phyloP scores from a whole-genome alignment of 148 eudicot genomes.

The Chenopodium berlandieri region DNA sequence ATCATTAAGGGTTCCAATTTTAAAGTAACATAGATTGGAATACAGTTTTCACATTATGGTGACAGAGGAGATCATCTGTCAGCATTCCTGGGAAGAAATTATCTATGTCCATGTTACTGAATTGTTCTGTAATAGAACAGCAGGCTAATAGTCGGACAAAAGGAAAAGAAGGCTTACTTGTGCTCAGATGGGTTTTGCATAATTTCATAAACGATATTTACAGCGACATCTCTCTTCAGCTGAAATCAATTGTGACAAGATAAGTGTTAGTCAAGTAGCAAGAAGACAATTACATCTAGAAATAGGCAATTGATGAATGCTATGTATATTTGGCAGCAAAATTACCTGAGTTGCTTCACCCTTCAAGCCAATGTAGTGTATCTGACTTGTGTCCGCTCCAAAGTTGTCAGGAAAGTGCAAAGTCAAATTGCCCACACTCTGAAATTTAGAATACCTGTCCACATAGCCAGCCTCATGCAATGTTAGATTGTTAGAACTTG shows the following conservation, averaged over 20 bases:
- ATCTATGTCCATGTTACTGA: background rate
- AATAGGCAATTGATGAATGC: background rate
- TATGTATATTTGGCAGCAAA: background rate
- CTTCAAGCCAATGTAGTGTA: slow-evolving; percentile 92
- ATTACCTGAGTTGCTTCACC: slow-evolving; percentile 98
- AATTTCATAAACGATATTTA: slow-evolving; percentile 85
- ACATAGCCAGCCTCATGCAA: slow-evolving; percentile 8
- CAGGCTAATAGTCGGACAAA: background rate
- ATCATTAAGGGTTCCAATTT: background rate
- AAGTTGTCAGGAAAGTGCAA: slow-evolving; percentile 91
- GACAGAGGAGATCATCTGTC: background rate
- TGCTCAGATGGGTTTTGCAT: slow-evolving; percentile 99
- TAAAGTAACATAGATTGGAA: background rate
- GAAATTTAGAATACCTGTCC: slow-evolving; percentile 86
- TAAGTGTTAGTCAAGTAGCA: slow-evolving; percentile 3
- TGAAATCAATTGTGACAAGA: slow-evolving; percentile 34
- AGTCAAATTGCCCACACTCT: slow-evolving; percentile 88
- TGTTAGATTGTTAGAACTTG: slow-evolving; percentile 1
- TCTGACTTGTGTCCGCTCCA: slow-evolving; percentile 87
- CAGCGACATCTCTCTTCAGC: slow-evolving; percentile 96
- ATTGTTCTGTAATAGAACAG: background rate
- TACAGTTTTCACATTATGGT: background rate
- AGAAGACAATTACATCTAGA: background rate
- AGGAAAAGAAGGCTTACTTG: slow-evolving; percentile 60
- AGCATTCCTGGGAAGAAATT: slow-evolving; percentile 1